These are phyloP conservation scores for Tolypocladium pustulatum DNA, from an alignment of 2,329 filamentous ascomycete species.

Conservation along the genomic window DNA sequence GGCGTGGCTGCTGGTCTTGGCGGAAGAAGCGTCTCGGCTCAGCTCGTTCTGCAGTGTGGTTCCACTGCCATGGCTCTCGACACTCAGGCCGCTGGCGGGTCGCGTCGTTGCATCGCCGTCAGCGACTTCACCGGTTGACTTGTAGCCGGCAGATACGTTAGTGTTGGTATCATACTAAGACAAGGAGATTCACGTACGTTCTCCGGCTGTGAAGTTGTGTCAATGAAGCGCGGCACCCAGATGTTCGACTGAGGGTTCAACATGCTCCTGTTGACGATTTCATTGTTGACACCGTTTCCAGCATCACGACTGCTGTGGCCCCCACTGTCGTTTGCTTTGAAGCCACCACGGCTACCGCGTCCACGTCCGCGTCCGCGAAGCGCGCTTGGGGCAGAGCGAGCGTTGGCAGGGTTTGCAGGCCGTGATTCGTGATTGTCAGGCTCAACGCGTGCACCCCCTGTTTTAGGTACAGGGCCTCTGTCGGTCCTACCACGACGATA, in stretches of 20 bases:
- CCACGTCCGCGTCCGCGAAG: neutral
- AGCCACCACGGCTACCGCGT: neutral
- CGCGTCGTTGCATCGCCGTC: too few relatives aligned
- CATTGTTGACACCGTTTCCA: neutral
- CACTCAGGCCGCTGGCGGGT: neutral
- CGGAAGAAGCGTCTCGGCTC: neutral
- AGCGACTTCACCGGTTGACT: neutral
- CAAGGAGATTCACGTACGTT: neutral
- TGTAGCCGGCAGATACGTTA: neutral
- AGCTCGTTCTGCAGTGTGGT: neutral
- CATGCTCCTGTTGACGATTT: neutral
- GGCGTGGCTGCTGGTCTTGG: too few relatives aligned
- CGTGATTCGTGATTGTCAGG: conserved; percentile 2
- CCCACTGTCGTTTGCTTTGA: neutral
- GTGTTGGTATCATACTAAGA: too few relatives aligned
- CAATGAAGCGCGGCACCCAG: neutral
- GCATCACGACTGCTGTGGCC: neutral
- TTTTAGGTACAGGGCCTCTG: neutral
- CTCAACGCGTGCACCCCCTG: neutral
- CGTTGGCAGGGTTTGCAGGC: neutral
- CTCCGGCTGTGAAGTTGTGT: neutral
- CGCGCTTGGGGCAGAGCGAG: neutral
- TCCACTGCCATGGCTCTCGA: neutral
- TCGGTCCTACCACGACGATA: neutral
- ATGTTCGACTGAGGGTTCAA: neutral